Evolutionary conservation across 1,139 yeast genomes (phyloP).

Genomic region (Geotrichum fermentans): DNA sequence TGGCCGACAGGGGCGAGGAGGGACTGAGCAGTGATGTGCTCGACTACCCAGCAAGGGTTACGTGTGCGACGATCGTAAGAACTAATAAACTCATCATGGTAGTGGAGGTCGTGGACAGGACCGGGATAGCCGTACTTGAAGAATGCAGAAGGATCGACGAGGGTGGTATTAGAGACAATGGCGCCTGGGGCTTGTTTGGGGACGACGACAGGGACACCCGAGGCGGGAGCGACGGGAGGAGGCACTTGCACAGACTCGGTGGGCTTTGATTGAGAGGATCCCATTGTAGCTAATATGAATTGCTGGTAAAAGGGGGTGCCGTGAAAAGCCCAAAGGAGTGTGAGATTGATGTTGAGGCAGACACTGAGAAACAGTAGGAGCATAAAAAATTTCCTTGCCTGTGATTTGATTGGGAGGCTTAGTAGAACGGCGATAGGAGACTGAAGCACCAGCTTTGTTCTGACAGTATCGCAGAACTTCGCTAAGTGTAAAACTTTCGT

Average conservation of each 20-base stretch:
- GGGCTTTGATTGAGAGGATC: slow-evolving; percentile 17
- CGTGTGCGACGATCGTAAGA: slow-evolving; percentile 81
- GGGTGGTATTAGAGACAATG: background rate
- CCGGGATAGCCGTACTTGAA: slow-evolving; percentile 93
- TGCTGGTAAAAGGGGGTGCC: background rate
- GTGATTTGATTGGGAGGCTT: no score
- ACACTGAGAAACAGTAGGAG: no score
- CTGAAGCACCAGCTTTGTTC: no score
- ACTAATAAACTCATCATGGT: slow-evolving; percentile 70
- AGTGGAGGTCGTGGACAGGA: slow-evolving; percentile 78
- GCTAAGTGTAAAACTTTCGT: no score
- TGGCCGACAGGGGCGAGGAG: slow-evolving; percentile 41
- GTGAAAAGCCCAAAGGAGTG: no score
- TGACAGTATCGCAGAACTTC: no score
- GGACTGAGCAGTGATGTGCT: slow-evolving; percentile 79
- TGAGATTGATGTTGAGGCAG: no score
- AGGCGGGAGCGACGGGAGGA: background rate
- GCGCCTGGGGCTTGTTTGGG: background rate
- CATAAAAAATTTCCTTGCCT: no score
- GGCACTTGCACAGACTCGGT: background rate
- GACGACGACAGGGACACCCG: background rate
- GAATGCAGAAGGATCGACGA: slow-evolving; percentile 36
- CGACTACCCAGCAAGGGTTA: slow-evolving; percentile 90
- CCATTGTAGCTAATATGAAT: slow-evolving; percentile 4
- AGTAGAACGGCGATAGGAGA: no score